These are phyloP conservation scores for Aspergillus vadensis DNA, from an alignment of 2,329 filamentous ascomycete species.

Conservation along the genomic window DNA sequence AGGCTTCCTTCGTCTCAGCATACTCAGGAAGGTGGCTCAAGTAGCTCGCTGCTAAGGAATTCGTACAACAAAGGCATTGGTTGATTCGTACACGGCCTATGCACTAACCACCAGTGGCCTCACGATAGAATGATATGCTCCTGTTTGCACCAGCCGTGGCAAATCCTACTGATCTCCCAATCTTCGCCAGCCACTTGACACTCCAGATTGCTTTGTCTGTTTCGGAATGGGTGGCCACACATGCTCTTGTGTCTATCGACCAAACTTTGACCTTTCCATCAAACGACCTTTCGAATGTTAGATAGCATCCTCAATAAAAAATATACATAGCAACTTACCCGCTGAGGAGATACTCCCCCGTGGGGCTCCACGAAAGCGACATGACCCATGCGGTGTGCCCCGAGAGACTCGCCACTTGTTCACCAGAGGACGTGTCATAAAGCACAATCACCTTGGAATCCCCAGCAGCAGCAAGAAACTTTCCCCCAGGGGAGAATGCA, in stretches of 20 bases:
- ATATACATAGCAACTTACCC: conserved; percentile 54
- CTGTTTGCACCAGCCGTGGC: conserved; percentile 75
- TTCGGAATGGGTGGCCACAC: conserved; percentile 92
- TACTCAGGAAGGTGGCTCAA: background rate
- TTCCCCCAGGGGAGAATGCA: conserved; percentile 83
- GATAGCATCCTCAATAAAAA: background rate
- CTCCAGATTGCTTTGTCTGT: conserved; percentile 83
- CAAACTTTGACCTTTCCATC: conserved; percentile 96
- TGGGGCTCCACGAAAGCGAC: conserved; percentile 88
- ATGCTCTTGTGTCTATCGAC: conserved; percentile 79
- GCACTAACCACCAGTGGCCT: conserved; percentile 69
- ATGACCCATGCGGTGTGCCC: conserved; percentile 87
- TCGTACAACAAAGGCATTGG: no score
- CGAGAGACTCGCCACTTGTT: conserved; percentile 82
- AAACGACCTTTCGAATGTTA: conserved; percentile 59
- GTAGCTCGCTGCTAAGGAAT: background rate
- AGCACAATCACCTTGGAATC: conserved; percentile 86
- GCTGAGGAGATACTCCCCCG: conserved; percentile 86
- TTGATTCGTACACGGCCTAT: background rate
- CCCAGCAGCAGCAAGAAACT: conserved; percentile 82
- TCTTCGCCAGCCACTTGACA: conserved; percentile 80
- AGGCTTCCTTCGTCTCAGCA: background rate
- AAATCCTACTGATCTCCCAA: conserved; percentile 65
- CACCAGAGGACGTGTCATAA: conserved; percentile 89
- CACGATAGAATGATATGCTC: conserved; percentile 79